These are phyloP conservation scores for Colletotrichum higginsianum DNA, from an alignment of 2,329 filamentous ascomycete genomes.

Conservation along the genomic window DNA sequence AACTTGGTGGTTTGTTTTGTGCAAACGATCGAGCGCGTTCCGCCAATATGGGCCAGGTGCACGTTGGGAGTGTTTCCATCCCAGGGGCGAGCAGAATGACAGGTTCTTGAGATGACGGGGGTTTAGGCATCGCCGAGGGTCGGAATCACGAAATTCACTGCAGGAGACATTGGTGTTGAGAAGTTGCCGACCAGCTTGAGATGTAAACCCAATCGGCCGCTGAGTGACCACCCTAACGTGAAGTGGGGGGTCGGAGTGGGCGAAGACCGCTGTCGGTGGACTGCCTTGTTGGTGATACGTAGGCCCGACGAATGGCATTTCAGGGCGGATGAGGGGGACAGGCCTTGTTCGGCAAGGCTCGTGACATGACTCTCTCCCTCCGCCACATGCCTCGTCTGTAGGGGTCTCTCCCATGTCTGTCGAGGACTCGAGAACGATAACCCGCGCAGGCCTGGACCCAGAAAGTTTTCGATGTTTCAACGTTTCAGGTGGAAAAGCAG, in stretches of 20 bases:
- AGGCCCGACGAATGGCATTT: conserved; percentile 9
- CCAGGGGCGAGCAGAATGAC: not conserved
- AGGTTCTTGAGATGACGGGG: not conserved
- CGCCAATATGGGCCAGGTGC: conserved; percentile 29
- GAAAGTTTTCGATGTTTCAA: conserved; percentile 39
- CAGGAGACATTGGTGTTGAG: not conserved
- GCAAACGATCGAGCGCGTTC: not conserved
- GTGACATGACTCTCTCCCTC: conserved; percentile 19
- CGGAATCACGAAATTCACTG: not conserved
- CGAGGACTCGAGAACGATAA: conserved; percentile 24
- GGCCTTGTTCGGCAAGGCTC: conserved; percentile 20
- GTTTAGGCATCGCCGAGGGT: not conserved
- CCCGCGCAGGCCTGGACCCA: conserved; percentile 29
- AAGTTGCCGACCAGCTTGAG: not conserved
- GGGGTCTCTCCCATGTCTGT: conserved; percentile 17
- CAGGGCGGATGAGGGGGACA: conserved; percentile 31
- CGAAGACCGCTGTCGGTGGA: conserved; percentile 5
- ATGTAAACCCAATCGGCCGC: not conserved
- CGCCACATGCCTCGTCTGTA: conserved; percentile 1
- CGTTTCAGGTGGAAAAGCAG: conserved; percentile 40
- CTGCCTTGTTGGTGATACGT: not conserved
- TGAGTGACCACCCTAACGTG: conserved; percentile 12
- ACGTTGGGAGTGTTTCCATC: conserved; percentile 21
- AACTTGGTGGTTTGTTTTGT: conserved; percentile 17
- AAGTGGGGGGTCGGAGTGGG: conserved; percentile 20